phyloP scores from a whole-genome alignment of 371 early-diverging fungal genomes.

The Cokeromyces recurvatus region DNA sequence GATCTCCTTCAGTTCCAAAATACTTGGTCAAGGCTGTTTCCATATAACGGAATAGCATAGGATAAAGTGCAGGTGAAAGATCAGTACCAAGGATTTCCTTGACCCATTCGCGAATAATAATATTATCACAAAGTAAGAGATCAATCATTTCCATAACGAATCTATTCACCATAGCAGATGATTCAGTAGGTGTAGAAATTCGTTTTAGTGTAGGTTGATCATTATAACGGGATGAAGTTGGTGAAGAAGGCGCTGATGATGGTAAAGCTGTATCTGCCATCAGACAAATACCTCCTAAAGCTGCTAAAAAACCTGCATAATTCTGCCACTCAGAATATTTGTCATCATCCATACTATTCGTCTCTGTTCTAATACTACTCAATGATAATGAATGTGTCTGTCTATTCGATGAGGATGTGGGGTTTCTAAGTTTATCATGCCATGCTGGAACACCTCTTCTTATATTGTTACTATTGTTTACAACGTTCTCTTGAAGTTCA shows the following conservation, averaged over 20 bases:
- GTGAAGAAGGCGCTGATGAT: slow-evolving; percentile 29
- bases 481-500: slow-evolving; percentile 20
- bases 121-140: slow-evolving; percentile 78
- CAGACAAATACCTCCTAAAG: slow-evolving; percentile 63
- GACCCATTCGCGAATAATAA: slow-evolving; percentile 86
- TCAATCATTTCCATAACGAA: slow-evolving; percentile 87
- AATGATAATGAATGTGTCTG: slow-evolving; percentile 11
- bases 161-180: slow-evolving; percentile 66
- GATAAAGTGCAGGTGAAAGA: slow-evolving; percentile 77
- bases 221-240: slow-evolving; percentile 15
- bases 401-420: slow-evolving; percentile 11
- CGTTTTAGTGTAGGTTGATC: slow-evolving; percentile 23
- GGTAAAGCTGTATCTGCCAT: slow-evolving; percentile 36
- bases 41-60: slow-evolving; percentile 79
- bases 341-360: slow-evolving; percentile 33
- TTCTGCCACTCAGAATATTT: slow-evolving; percentile 61
- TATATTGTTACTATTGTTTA: not conserved
- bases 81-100: slow-evolving; percentile 87
- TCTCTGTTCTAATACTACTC: slow-evolving; percentile 2
- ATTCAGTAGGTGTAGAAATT: slow-evolving; percentile 40
- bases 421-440: slow-evolving; percentile 41
- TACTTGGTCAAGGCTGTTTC: slow-evolving; percentile 72
- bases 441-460: slow-evolving; percentile 25
- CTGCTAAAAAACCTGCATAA: slow-evolving; percentile 68
- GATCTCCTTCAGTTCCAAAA: slow-evolving; percentile 74